Evolutionary conservation across 1,284 basidiomycete genomes (phyloP).

Genomic region (Rhodotorula sp.): DNA sequence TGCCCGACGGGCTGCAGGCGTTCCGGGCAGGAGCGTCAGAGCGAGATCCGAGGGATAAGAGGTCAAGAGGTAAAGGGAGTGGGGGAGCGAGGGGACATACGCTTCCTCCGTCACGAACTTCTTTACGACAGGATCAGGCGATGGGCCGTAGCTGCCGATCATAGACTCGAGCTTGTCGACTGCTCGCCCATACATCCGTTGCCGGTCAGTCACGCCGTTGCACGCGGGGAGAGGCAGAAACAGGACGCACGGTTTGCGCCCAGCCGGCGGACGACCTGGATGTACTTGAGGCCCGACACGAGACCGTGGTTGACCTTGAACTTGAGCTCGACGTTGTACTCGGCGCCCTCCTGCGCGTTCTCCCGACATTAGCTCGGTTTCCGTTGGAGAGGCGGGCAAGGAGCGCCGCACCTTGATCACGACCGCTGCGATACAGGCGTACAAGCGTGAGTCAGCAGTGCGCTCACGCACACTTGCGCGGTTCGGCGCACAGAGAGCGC

Average conservation of each 20-base stretch:
- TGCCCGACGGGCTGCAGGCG: slow-evolving; percentile 63
- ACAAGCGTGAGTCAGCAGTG: background rate
- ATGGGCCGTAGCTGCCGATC: slow-evolving; percentile 82
- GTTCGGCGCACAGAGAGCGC: background rate
- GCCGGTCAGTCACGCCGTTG: slow-evolving; percentile 15
- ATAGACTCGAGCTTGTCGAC: slow-evolving; percentile 87
- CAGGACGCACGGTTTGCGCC: slow-evolving; percentile 55
- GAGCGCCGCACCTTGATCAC: slow-evolving; percentile 31
- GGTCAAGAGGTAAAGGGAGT: background rate
- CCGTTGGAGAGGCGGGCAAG: background rate
- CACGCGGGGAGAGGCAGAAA: slow-evolving; percentile 34
- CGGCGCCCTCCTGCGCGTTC: slow-evolving; percentile 59
- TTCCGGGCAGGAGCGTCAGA: no score
- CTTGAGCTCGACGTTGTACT: slow-evolving; percentile 77
- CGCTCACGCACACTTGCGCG: background rate
- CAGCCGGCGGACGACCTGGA: slow-evolving; percentile 76
- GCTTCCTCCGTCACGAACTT: slow-evolving; percentile 52
- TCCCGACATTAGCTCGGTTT: slow-evolving; percentile 48
- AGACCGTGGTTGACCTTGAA: slow-evolving; percentile 62
- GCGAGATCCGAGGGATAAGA: no score
- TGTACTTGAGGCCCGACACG: slow-evolving; percentile 68
- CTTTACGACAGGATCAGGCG: slow-evolving; percentile 57
- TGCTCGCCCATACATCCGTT: slow-evolving; percentile 49
- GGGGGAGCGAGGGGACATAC: slow-evolving; percentile 1
- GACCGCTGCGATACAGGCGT: slow-evolving; percentile 10